phyloP scores from a whole-genome alignment of 768 basidiomycete species.

The Leccinellum albellum region DNA sequence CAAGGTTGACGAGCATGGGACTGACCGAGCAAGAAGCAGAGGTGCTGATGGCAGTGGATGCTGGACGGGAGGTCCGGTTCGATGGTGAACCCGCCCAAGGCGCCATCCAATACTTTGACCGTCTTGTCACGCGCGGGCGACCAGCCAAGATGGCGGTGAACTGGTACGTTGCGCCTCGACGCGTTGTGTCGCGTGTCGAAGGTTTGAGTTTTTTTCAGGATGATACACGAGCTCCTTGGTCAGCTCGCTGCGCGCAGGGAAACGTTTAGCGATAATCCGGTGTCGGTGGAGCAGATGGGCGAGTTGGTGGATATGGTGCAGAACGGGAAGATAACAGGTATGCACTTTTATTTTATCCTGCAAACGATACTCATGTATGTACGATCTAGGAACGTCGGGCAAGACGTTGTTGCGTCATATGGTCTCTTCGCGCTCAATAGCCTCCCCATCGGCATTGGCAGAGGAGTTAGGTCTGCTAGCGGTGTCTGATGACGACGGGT shows the following conservation, averaged over 20 bases:
- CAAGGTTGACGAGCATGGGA: constrained; percentile 52
- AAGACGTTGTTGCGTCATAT: constrained; percentile 74
- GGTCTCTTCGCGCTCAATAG: constrained; percentile 42
- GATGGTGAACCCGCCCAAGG: constrained; percentile 53
- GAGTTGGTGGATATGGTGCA: constrained; percentile 76
- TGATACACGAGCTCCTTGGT: constrained; percentile 84
- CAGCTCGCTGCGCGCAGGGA: constrained; percentile 60
- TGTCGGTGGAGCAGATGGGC: constrained; percentile 65
- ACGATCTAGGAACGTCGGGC: constrained; percentile 63
- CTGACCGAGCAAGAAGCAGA: constrained; percentile 66
- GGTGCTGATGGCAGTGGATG: constrained; percentile 71
- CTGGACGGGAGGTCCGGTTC: constrained; percentile 55
- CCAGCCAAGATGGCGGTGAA: constrained; percentile 75
- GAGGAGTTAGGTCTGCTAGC: constrained; percentile 46
- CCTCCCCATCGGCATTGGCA: constrained; percentile 43
- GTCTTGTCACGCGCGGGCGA: constrained; percentile 43
- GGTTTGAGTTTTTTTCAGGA: constrained; percentile 47
- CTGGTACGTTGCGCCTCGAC: constrained; percentile 52
- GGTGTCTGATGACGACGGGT: constrained; percentile 29
- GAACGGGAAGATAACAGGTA: constrained; percentile 65
- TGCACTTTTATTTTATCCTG: neutral
- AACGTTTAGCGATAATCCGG: constrained; percentile 54
- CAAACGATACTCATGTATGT: neutral
- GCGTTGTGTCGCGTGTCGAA: neutral
- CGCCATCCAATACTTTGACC: constrained; percentile 80